Evolutionary conservation across 805 yeast genomes (phyloP).

Genomic region (Candida easanensis): DNA sequence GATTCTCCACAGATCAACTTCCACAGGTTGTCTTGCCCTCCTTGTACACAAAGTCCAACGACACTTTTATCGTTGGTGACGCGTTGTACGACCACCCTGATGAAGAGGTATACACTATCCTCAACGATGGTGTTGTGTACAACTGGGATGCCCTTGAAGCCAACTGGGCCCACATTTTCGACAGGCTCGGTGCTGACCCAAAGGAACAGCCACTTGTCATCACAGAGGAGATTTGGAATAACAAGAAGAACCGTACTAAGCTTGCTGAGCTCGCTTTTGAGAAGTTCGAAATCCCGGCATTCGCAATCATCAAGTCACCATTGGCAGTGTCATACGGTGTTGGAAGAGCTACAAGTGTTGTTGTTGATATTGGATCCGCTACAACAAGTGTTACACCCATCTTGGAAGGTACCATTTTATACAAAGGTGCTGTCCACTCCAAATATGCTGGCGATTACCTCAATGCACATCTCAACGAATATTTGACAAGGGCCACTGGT

Average conservation of each 20-base stretch:
- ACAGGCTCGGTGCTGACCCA: constrained; percentile 47
- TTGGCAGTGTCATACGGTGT: constrained; percentile 74
- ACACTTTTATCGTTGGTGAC: constrained; percentile 40
- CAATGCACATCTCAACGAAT: constrained; percentile 58
- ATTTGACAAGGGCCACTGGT: constrained; percentile 35
- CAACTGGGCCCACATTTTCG: constrained; percentile 67
- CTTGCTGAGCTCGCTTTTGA: constrained; percentile 76
- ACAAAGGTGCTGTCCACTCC: constrained; percentile 62
- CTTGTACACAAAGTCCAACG: constrained; percentile 41
- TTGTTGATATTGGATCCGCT: constrained; percentile 76
- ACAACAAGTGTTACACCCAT: constrained; percentile 74
- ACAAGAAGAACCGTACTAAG: constrained; percentile 50
- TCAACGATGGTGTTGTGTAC: constrained; percentile 63
- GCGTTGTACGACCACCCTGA: constrained; percentile 38
- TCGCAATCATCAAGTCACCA: constrained; percentile 74
- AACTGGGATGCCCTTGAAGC: constrained; percentile 69
- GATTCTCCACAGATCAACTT: constrained; percentile 60
- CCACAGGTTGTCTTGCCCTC: constrained; percentile 61
- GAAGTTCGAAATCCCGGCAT: constrained; percentile 68
- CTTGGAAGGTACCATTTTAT: constrained; percentile 66
- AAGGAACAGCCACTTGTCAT: constrained; percentile 64
- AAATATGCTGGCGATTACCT: constrained; percentile 84
- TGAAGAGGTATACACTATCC: constrained; percentile 45
- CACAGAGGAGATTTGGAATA: constrained; percentile 69
- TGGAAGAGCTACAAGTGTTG: constrained; percentile 74